Conservation (phyloP, 106 monocot genomes). For the Platanthera zijinensis region DNA sequence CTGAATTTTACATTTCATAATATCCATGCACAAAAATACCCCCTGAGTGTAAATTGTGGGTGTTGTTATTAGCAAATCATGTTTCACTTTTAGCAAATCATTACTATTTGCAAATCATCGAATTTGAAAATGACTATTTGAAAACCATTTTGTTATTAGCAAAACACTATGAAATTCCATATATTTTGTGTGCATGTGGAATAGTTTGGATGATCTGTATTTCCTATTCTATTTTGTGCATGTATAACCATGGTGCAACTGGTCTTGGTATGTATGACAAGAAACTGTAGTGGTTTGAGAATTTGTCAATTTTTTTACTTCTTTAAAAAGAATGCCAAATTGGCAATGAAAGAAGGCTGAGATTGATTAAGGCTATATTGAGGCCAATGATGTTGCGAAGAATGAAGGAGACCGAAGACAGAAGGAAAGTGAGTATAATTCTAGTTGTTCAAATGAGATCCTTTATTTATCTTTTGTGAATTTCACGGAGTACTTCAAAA, state of each 20-base stretch:
- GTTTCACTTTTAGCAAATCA: no score
- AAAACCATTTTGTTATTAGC: no score
- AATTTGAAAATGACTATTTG: no score
- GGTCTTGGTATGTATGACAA: conserved; percentile 47
- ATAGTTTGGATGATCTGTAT: conserved; percentile 88
- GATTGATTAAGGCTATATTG: conserved; percentile 68
- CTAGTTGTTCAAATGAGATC: not conserved
- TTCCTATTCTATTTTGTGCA: conserved; percentile 82
- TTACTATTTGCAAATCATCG: no score
- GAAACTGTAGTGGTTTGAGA: not conserved
- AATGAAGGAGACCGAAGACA: conserved; percentile 78
- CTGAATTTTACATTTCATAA: no score
- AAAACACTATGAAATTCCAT: no score
- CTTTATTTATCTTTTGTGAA: not conserved
- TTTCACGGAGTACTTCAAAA: not conserved
- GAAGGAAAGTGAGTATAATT: conserved; percentile 48
- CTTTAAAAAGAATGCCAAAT: not conserved
- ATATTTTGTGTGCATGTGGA: conserved; percentile 31
- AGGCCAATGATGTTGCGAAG: conserved; percentile 81
- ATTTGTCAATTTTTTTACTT: not conserved
- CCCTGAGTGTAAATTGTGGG: no score
- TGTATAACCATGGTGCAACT: conserved; percentile 82
- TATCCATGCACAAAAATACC: no score
- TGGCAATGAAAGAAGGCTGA: conserved; percentile 71
- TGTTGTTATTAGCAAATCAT: no score